phyloP scores from a whole-genome alignment of 495 filamentous ascomycete genomes.

The Penicillium ochrochloron region DNA sequence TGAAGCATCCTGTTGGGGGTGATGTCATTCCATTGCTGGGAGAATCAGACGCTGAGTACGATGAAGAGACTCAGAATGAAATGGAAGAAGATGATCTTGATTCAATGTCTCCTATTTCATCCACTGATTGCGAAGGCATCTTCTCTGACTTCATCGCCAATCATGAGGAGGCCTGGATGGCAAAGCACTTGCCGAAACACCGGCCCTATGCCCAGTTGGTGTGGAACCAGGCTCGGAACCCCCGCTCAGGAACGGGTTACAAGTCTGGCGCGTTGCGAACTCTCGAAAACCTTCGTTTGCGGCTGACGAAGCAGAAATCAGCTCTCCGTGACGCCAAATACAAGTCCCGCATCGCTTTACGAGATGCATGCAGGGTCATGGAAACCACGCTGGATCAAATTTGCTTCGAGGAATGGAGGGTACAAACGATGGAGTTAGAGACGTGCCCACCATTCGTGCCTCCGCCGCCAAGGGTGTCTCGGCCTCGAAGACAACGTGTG shows the following conservation, averaged over 20 bases:
- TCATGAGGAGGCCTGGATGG: slow-evolving; percentile 61
- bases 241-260: slow-evolving; percentile 28
- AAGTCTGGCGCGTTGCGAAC: slow-evolving; percentile 33
- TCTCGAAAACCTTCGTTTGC: slow-evolving; percentile 20
- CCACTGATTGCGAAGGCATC: slow-evolving; percentile 51
- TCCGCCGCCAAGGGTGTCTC: slow-evolving; percentile 30
- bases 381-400: slow-evolving; percentile 64
- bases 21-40: slow-evolving; percentile 65
- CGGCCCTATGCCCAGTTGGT: slow-evolving; percentile 58
- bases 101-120: slow-evolving; percentile 11
- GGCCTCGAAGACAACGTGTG: slow-evolving; percentile 26
- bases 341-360: slow-evolving; percentile 49
- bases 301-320: slow-evolving; percentile 53
- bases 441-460: slow-evolving; percentile 53
- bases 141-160: slow-evolving; percentile 59
- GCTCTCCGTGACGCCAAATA: slow-evolving; percentile 58
- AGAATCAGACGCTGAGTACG: slow-evolving; percentile 64
- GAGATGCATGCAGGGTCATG: slow-evolving; percentile 58
- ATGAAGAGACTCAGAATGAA: slow-evolving; percentile 64
- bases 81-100: slow-evolving; percentile 39
- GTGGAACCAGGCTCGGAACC: slow-evolving; percentile 58
- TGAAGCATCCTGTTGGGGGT: slow-evolving; percentile 53
- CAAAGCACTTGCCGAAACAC: slow-evolving; percentile 55
- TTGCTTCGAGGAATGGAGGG: slow-evolving; percentile 57
- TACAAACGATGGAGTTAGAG: slow-evolving; percentile 61